A percentile compares a stretch with the other conserved stretches of the same genome.
These are phyloP conservation scores for Colletotrichum eremochloae DNA, from an alignment of 2,329 filamentous ascomycete genomes.

Conservation along the genomic window DNA sequence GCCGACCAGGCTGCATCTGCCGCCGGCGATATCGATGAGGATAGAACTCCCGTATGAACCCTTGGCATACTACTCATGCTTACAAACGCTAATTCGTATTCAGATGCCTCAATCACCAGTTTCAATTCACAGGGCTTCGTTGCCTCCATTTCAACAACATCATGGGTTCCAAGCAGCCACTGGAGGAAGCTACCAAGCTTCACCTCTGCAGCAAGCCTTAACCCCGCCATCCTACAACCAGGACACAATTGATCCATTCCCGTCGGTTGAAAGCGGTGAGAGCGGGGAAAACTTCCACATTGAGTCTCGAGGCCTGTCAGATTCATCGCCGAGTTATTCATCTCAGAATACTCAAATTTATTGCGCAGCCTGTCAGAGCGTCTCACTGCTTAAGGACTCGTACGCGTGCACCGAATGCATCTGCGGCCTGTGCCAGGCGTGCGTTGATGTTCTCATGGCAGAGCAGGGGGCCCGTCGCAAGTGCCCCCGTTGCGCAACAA, in stretches of 20 bases:
- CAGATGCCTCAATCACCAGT: slow-evolving; percentile 76
- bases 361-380: slow-evolving; percentile 86
- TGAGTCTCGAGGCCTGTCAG: slow-evolving; percentile 71
- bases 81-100: slow-evolving; percentile 19
- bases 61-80: neutral
- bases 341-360: slow-evolving; percentile 89
- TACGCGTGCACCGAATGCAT: slow-evolving; percentile 98
- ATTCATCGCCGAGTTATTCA: slow-evolving; percentile 81
- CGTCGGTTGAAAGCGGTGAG: slow-evolving; percentile 86
- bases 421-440: slow-evolving; percentile 89
- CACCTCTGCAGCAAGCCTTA: slow-evolving; percentile 89
- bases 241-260: slow-evolving; percentile 82
- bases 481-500: slow-evolving; percentile 83
- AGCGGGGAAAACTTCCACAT: slow-evolving; percentile 81
- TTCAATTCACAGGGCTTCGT: slow-evolving; percentile 71
- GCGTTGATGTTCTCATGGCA: slow-evolving; percentile 83
- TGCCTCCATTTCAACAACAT: slow-evolving; percentile 72
- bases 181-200: slow-evolving; percentile 83
- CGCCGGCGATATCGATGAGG: slow-evolving; percentile 90
- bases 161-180: slow-evolving; percentile 68
- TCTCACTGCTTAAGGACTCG: slow-evolving; percentile 83
- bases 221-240: slow-evolving; percentile 83
- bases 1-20: slow-evolving; percentile 81
- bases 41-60: slow-evolving; percentile 83
- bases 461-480: slow-evolving; percentile 82